Evolutionary conservation across 352 stramenopile genomes (phyloP), one percentile per base, ranked within the genome.

Genomic region (Phytophthora tentaculata): DNA sequence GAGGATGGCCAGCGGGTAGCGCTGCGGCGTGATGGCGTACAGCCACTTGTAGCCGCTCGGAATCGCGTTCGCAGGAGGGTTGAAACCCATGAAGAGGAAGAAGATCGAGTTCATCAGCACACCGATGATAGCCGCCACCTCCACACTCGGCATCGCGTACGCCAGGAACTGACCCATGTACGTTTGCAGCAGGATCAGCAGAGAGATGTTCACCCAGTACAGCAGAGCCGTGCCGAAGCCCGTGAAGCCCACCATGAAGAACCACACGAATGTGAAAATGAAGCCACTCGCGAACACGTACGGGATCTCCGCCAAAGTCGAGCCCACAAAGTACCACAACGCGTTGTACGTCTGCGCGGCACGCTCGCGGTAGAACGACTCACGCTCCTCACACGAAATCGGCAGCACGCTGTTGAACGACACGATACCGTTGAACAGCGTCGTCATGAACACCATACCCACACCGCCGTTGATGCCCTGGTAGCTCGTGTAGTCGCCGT

Each of bases 261-360:
- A 83, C 58, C 61, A 78, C 24, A 78, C 55, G 35, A 67, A 49
- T 12, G 69, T 75, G 43, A 84, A 85, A 19, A 84, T 39, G 19
- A 80, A 53, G 13, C 61, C 56, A 23, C 61, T 67, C 20, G 39
- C 53, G n/a, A 74, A 97, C 23, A 74, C 64, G 24, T 76, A 90
- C 55, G 81, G 81, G 48, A 90, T 83, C 78, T 98, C 94, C 16
- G 78, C 79, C 20, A 98, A n/a, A n/a, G 81, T 93, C 44, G 84
- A 87, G n/a, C 86, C 84, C 12, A 96, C 28, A 23, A 80, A 80
- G 57, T 97, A 93, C 54, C 85, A 81, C 17, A 76, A 61, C n/a
- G 80, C 58, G 50, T 84, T 79, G 65, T 98, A 98, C 64, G 95
- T 97, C 54, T 91, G 67, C 10, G 89, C 82, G 26, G 84, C 74